These are phyloP conservation scores for Rhododendron ovatum DNA, from an alignment of 148 eudicot genomes.

Conservation along the genomic window DNA sequence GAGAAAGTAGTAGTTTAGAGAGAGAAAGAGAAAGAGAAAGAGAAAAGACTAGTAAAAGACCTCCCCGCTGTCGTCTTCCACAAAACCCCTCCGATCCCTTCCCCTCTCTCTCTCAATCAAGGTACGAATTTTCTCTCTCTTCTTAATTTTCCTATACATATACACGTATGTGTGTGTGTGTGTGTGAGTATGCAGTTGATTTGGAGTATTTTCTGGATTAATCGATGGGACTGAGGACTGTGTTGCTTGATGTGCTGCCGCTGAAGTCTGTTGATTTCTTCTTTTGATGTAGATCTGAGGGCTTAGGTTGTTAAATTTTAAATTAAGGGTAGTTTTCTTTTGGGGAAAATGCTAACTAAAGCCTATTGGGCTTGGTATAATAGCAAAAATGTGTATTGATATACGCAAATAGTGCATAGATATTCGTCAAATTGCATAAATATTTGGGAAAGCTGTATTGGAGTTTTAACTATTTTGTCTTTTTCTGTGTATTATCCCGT, in stretches of 20 bases:
- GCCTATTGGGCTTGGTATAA: neutral
- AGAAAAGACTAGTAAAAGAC: constrained; percentile 10
- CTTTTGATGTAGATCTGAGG: neutral
- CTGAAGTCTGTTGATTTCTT: neutral
- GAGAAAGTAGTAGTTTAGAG: constrained; percentile 20
- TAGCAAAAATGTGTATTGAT: too few species aligned
- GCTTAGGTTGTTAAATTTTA: neutral
- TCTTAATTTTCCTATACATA: neutral
- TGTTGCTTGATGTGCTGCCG: constrained; percentile 1
- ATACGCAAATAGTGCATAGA: neutral
- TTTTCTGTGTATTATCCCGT: neutral
- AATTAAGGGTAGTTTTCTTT: neutral
- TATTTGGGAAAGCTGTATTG: neutral
- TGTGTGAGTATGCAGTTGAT: neutral
- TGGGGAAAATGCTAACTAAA: neutral
- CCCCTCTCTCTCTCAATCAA: constrained; percentile 11
- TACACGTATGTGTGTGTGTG: too few species aligned
- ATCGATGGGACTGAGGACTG: neutral
- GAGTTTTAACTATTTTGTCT: neutral
- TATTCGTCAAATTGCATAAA: too few species aligned
- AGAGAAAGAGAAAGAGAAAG: constrained; percentile 12
- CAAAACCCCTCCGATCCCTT: constrained; percentile 30
- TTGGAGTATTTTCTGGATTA: neutral
- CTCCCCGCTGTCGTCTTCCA: constrained; percentile 17
- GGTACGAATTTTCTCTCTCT: constrained; percentile 12